Percentiles rank a stretch among this genome's conserved stretches.
Conservation (phyloP, 2,329 filamentous ascomycete genomes). For the Phialophora expanda region DNA sequence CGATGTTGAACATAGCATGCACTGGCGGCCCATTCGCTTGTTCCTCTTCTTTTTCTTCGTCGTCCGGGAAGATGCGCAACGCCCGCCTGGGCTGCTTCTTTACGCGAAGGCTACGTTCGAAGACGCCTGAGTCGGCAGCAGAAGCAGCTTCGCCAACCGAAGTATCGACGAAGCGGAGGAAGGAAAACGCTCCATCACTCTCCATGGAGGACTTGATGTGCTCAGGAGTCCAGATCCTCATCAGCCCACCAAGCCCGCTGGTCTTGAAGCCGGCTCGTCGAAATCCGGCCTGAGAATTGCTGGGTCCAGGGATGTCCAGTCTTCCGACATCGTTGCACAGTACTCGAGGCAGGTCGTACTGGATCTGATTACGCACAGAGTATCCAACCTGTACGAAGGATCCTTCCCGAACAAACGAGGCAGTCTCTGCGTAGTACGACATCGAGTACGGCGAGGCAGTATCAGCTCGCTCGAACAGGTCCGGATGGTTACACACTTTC, state of each 20-base stretch:
- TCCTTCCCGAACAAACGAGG: slow-evolving; percentile 91
- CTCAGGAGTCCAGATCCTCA: slow-evolving; percentile 89
- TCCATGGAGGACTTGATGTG: slow-evolving; percentile 72
- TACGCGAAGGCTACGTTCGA: slow-evolving; percentile 73
- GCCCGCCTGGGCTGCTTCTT: slow-evolving; percentile 67
- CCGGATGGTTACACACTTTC: slow-evolving; percentile 98
- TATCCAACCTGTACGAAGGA: slow-evolving; percentile 79
- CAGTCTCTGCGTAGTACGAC: slow-evolving; percentile 90
- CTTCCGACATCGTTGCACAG: slow-evolving; percentile 83
- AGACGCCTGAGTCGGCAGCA: slow-evolving; percentile 71
- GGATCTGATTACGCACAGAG: slow-evolving; percentile 82
- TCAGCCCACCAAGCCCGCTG: slow-evolving; percentile 76
- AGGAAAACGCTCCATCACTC: slow-evolving; percentile 71
- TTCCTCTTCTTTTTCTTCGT: slow-evolving; percentile 47
- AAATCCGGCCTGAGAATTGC: slow-evolving; percentile 67
- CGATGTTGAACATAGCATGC: slow-evolving; percentile 82
- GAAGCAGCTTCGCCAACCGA: slow-evolving; percentile 74
- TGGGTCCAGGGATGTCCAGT: slow-evolving; percentile 72
- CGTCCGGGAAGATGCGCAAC: slow-evolving; percentile 66
- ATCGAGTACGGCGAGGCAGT: slow-evolving; percentile 84
- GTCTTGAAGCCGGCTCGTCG: slow-evolving; percentile 70
- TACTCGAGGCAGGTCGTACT: slow-evolving; percentile 80
- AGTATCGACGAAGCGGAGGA: slow-evolving; percentile 82
- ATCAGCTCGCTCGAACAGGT: slow-evolving; percentile 93
- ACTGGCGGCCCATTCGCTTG: slow-evolving; percentile 66